Evolutionary conservation across 345 rosid genomes (phyloP), one percentile per base, ranked within the genome.

Genomic region (Limnanthes douglasii): DNA sequence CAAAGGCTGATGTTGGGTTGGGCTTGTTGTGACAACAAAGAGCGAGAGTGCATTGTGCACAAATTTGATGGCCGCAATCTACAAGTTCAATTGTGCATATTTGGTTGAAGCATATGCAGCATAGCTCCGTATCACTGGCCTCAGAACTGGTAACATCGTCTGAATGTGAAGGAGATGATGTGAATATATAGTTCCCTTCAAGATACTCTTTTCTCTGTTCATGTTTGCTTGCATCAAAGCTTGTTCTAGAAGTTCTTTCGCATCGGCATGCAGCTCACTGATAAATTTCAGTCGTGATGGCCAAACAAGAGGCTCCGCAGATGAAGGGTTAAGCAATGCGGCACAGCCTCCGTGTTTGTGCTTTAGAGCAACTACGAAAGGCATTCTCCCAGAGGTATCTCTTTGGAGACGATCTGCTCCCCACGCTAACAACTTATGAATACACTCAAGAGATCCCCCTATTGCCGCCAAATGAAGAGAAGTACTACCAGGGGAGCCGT

Each of bases 391-490:
- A 31, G 86, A 71, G 31, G 76, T 66, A 51, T 92, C 99, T 81
- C 94, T 65, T 33, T 81, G 96, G 54, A 60, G 68, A 47, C 99
- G 93, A 73, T 92, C 94, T 8, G 96, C 96, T 37, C 96, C 96
- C 94, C 96, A 85, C 3, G 96, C 96, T 47, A 92, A 71, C 64
- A 92, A 61, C 17, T 69, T 78, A 1, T 93, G 80, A 21, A 78
- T 70, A 46, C 99, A 92, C 45, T 81, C 99, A 11, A 85, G 76
- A 56, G 96, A 92, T 30, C 99, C 99, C 0, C 94, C 93, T 62
- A 94, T 69, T 12, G 99, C 99, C 20, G 99, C 99, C 52, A 92
- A 62, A 65, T 85, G 99, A 58, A 92, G 99, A 63, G 99, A 90
- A 37, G 99, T 81, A 45, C 93, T 85, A n/a, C 93, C 96, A 0